Evolutionary conservation across 2,329 filamentous ascomycete genomes (phyloP).

Genomic region (Colletotrichum nymphaeae): DNA sequence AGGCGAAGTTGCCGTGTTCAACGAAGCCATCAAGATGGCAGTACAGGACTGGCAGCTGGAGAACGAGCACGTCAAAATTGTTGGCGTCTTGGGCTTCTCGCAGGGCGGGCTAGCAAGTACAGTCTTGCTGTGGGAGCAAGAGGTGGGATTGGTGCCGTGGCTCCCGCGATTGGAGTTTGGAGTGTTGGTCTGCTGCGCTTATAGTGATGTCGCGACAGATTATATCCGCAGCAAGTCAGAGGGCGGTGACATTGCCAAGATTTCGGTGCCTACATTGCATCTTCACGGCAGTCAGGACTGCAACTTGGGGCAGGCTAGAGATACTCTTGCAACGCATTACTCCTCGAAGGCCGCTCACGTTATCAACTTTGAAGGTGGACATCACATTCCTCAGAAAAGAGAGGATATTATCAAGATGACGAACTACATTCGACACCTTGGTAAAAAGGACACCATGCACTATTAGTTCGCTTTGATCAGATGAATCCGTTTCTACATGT

Average conservation of each 20-base stretch:
- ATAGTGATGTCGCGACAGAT: not conserved
- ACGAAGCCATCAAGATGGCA: conserved; percentile 2
- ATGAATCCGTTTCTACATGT: too few species aligned
- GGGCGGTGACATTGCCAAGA: not conserved
- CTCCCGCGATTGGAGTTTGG: conserved; percentile 12
- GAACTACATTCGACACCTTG: not conserved
- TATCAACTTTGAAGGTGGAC: not conserved
- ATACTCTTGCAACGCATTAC: conserved; percentile 6
- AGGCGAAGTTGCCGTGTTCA: conserved; percentile 1
- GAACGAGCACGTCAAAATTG: not conserved
- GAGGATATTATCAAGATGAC: not conserved
- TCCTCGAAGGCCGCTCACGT: not conserved
- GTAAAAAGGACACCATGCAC: too few species aligned
- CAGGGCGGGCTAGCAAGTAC: conserved; percentile 6
- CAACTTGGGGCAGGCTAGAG: not conserved
- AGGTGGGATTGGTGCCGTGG: not conserved
- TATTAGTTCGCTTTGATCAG: too few species aligned
- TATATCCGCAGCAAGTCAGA: not conserved
- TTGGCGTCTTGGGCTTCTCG: conserved; percentile 9
- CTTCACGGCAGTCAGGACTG: conserved; percentile 12
- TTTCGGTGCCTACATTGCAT: not conserved
- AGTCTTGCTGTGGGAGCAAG: not conserved
- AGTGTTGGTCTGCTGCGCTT: conserved; percentile 6
- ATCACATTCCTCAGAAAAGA: not conserved
- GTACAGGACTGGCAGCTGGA: not conserved